Base-by-base conservation (phyloP, 768 basidiomycete genomes). In the Suillus brevipes region DNA sequence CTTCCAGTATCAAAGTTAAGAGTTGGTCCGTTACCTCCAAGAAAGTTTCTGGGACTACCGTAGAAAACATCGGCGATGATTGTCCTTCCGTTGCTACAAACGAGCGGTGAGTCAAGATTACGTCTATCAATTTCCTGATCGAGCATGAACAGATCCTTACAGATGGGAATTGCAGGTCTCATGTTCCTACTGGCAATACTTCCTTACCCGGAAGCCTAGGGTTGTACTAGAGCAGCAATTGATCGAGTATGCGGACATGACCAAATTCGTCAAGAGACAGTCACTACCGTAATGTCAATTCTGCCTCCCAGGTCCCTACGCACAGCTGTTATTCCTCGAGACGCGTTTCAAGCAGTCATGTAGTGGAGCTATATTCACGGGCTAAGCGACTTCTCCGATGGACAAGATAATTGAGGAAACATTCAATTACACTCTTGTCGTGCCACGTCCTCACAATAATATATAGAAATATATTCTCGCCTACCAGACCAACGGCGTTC, bases 161-260 rank as follows among this genome's bases (percentile, higher is more conserved):
- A 7, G 25, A 28, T 52, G 16, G 25, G 18, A 61, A 20, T 28
- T n/a, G 28, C 45, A 61, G 60, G 18, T 14, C 25, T 61, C 40
- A 8, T 23, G 6, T 70, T 68, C 45, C n/a, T 68, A 6, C 12
- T 66, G 40, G 62, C 36, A 20, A 28, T 57, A 43, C 25, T 56
- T n/a, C 25, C 25, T n/a, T 62, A 62, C 52, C 67, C 70, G 14
- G 47, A 70, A 28, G 58, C 43, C 12, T 38, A 63, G 23, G 57
- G 56, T 53, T 64, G 60, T 38, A 64, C 70, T 12, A 67, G 66
- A 42, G 64, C 53, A 6, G 67, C 70, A 45, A 58, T 70, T 1
- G 64, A 69, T 31, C 31, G 31, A 31, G 31, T 31, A 31, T 47
- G 40, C 28, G n/a, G 56, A 66, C 16, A 34, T 12, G 25, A 28